Evolutionary conservation across 371 early-diverging fungal species (phyloP).

Genomic region (Neoconidiobolus thromboides): DNA sequence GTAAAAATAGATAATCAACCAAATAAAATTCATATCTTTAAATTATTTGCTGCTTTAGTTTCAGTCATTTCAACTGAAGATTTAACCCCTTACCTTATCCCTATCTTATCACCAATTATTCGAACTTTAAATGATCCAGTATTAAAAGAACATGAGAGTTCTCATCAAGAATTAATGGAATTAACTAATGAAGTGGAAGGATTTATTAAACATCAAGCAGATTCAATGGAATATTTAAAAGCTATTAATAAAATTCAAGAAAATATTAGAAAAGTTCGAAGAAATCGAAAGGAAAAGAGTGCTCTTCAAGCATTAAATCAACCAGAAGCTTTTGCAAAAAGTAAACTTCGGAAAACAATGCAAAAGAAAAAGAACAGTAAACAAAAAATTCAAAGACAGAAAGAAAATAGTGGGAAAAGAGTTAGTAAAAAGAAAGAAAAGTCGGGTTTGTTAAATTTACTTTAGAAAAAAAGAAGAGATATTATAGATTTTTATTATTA

Average conservation of each 20-base stretch:
- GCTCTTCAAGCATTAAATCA: too few relatives aligned
- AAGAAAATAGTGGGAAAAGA: too few relatives aligned
- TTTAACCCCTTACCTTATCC: constrained; percentile 36
- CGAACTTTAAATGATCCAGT: constrained; percentile 57
- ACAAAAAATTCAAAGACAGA: too few relatives aligned
- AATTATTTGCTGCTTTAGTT: constrained; percentile 79
- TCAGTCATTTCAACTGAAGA: constrained; percentile 32
- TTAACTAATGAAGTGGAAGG: background rate
- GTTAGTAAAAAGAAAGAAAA: too few relatives aligned
- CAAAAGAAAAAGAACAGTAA: too few relatives aligned
- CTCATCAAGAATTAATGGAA: constrained; percentile 14
- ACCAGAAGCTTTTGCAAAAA: too few relatives aligned
- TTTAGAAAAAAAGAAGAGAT: too few relatives aligned
- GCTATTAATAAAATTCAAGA: background rate
- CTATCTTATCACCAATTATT: constrained; percentile 61
- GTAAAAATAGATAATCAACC: constrained; percentile 20
- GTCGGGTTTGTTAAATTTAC: too few relatives aligned
- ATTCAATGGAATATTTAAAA: background rate
- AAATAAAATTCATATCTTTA: constrained; percentile 45
- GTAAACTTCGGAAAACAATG: too few relatives aligned
- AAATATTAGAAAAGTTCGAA: too few relatives aligned
- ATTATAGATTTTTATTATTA: too few relatives aligned
- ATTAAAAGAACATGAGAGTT: constrained; percentile 31
- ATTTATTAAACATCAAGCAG: background rate
- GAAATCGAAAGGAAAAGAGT: too few relatives aligned